Evolutionary conservation across 345 rosid species (phyloP), one percentile per base, ranked within the genome.

Genomic region (Arabis alpina): DNA sequence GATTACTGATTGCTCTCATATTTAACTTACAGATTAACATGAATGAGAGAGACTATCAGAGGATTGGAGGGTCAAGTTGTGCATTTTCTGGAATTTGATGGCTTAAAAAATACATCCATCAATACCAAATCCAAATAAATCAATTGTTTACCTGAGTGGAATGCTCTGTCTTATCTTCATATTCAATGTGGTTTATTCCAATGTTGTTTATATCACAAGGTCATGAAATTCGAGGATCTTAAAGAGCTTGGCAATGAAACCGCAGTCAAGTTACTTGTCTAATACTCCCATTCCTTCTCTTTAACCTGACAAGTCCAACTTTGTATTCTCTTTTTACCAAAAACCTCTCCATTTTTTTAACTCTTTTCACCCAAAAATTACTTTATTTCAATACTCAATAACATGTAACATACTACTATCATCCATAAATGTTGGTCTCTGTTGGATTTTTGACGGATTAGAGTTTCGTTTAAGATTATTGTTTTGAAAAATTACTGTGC

Each of bases 141-240:
- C 25, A 14, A 32, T 30, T 23, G 13, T 16, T 64, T 63, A 36
- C 57, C 37, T 24, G 49, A 16, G n/a, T 40, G 10, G 30, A 70
- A 64, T 39, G 61, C 76, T 50, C 25, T 73, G 57, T 61, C 43
- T n/a, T 50, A 10, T 16, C 34, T 57, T 40, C 5, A 49, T 56
- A 50, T 39, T 39, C 19, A 3, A 5, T 48, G 65, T 52, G 57
- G 34, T n/a, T 25, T 60, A 53, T 15, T 24, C 53, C 24, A 27
- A 28, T 57, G 48, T 63, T 73, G 54, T 77, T 32, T 13, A 73
- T 58, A n/a, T 66, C 39, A 39, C 75, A n/a, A 93, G 98, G 97
- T 93, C 55, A 93, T 93, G 98, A 93, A 93, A 77, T 93, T 91
- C 11, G 95, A 87, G 15, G 98, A 91, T 85, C 87, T 93, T 61